phyloP scores from a whole-genome alignment of 2,329 filamentous ascomycete genomes.

The Emericellopsis atlantica region DNA sequence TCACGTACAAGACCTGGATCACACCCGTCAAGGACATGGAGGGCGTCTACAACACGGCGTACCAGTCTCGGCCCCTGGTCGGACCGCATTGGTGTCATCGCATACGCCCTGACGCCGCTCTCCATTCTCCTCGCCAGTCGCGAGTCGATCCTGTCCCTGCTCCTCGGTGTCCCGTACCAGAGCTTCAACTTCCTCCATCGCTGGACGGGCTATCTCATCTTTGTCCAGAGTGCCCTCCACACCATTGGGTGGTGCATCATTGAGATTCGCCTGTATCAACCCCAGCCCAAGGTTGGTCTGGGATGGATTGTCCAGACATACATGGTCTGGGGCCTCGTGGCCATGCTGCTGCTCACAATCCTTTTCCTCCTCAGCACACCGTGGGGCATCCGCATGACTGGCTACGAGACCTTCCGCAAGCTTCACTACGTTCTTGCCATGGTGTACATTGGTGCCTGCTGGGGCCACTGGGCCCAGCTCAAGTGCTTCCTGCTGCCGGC shows the following conservation, averaged over 20 bases:
- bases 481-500: slow-evolving; percentile 57
- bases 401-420: slow-evolving; percentile 70
- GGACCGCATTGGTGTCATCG: slow-evolving; percentile 57
- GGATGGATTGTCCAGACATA: slow-evolving; percentile 52
- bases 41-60: slow-evolving; percentile 47
- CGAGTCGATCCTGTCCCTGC: slow-evolving; percentile 55
- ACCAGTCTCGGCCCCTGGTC: slow-evolving; percentile 54
- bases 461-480: slow-evolving; percentile 60
- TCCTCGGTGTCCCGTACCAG: slow-evolving; percentile 65
- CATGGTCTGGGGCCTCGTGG: slow-evolving; percentile 62
- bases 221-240: slow-evolving; percentile 54
- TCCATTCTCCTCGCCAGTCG: slow-evolving; percentile 54
- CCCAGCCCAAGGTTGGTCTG: slow-evolving; percentile 47
- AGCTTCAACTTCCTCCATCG: slow-evolving; percentile 68
- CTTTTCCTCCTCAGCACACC: slow-evolving; percentile 46
- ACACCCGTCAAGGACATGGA: slow-evolving; percentile 50
- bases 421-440: slow-evolving; percentile 61
- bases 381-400: slow-evolving; percentile 48
- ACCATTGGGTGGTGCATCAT: slow-evolving; percentile 60
- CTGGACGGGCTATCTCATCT: slow-evolving; percentile 64
- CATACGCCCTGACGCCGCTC: slow-evolving; percentile 62
- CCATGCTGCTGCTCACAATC: slow-evolving; percentile 49
- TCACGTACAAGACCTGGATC: slow-evolving; percentile 55
- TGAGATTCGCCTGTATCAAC: slow-evolving; percentile 55
- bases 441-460: slow-evolving; percentile 63